These are phyloP conservation scores for Allomyces arbusculus DNA, from an alignment of 192 early-diverging fungal species.

Conservation along the genomic window DNA sequence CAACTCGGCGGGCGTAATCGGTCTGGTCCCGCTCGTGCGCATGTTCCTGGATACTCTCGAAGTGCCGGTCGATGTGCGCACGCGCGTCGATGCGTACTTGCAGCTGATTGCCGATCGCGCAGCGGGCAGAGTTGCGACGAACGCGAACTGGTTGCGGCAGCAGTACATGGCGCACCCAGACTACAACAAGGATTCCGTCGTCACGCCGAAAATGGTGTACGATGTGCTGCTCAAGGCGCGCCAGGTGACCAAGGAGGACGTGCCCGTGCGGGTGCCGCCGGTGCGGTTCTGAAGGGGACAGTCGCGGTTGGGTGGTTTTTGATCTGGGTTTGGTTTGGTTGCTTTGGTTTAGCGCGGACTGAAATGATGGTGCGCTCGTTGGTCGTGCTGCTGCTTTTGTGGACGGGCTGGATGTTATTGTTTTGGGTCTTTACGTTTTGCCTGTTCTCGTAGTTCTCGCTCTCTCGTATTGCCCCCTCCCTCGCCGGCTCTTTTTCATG, in stretches of 20 bases:
- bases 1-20: conserved; percentile 44
- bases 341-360: too few species aligned
- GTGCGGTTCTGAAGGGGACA: not conserved
- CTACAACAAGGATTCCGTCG: conserved; percentile 77
- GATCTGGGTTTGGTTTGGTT: too few species aligned
- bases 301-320: too few species aligned
- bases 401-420: too few species aligned
- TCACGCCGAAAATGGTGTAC: conserved; percentile 61
- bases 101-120: conserved; percentile 60
- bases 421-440: too few species aligned
- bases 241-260: conserved; percentile 30
- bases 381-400: too few species aligned
- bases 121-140: conserved; percentile 52
- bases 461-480: too few species aligned
- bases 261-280: not conserved
- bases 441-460: too few species aligned
- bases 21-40: conserved; percentile 64
- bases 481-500: too few species aligned
- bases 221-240: conserved; percentile 52
- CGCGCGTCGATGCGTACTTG: conserved; percentile 50
- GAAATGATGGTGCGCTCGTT: too few species aligned
- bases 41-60: conserved; percentile 59
- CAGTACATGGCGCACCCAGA: conserved; percentile 70
- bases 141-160: conserved; percentile 71
- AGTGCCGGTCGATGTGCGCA: conserved; percentile 44